phyloP scores from a whole-genome alignment of 768 basidiomycete species.

The Flagelloscypha sp. region DNA sequence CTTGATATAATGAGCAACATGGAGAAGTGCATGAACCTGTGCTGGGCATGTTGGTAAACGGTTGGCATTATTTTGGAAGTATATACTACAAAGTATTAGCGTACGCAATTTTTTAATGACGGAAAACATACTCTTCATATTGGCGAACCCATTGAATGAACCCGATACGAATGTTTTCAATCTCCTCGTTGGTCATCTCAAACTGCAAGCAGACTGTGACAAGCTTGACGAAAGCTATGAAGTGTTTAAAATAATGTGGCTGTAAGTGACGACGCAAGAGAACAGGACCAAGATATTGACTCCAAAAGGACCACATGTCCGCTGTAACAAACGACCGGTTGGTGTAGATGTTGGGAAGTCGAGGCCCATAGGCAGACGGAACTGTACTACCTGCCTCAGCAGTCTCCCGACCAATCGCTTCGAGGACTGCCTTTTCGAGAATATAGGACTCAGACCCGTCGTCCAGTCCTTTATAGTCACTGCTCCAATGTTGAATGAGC shows the following conservation, averaged over 20 bases:
- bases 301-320: conserved; percentile 33
- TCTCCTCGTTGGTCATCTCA: conserved; percentile 19
- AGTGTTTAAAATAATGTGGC: conserved; percentile 32
- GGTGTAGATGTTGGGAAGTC: conserved; percentile 23
- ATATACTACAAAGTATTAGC: conserved; percentile 15
- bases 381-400: conserved; percentile 25
- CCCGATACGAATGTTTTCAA: conserved; percentile 18
- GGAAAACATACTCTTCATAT: conserved; percentile 27
- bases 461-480: conserved; percentile 31
- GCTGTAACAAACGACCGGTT: conserved; percentile 23
- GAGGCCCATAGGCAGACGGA: conserved; percentile 28
- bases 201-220: conserved; percentile 29
- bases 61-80: conserved; percentile 22
- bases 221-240: conserved; percentile 29
- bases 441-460: conserved; percentile 19
- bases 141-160: conserved; percentile 28
- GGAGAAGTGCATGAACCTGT: conserved; percentile 26
- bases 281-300: conserved; percentile 28
- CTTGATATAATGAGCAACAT: conserved; percentile 23
- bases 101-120: not conserved
- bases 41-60: conserved; percentile 21
- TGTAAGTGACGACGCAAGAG: conserved; percentile 26
- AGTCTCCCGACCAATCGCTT: conserved; percentile 29
- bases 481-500: conserved; percentile 32
- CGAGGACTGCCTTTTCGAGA: conserved; percentile 25